Evolutionary conservation across 164 flowering plant genomes (phyloP).

Genomic region (Nymphaea colorata): DNA sequence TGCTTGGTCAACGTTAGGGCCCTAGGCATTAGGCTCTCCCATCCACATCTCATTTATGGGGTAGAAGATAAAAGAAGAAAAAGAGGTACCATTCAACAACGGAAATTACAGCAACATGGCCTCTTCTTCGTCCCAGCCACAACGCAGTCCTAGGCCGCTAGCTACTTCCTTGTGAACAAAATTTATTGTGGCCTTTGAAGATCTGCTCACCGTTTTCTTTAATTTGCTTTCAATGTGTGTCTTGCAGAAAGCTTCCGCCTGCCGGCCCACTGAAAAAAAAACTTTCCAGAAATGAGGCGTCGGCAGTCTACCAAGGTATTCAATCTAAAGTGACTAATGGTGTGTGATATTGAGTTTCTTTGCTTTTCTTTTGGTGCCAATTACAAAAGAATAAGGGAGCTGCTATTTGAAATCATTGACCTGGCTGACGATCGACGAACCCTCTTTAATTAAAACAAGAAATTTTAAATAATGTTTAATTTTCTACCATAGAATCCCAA

Average conservation of each 20-base stretch:
- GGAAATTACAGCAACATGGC: background rate
- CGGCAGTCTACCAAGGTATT: no score
- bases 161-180: background rate
- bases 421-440: no score
- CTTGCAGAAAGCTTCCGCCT: background rate
- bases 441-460: no score
- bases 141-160: background rate
- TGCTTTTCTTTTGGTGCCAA: background rate
- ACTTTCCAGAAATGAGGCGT: background rate
- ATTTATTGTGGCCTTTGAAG: background rate
- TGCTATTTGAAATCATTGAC: no score
- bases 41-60: background rate
- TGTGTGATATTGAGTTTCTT: background rate
- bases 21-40: background rate
- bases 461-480: no score
- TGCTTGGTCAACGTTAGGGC: background rate
- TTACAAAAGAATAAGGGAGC: no score
- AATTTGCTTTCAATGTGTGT: background rate
- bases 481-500: no score
- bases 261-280: background rate
- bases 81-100: background rate
- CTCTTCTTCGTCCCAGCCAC: background rate
- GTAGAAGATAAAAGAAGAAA: background rate
- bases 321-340: no score
- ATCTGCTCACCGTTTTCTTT: background rate